Evolutionary conservation across 2,329 filamentous ascomycete genomes (phyloP).

Genomic region (Apiospora aurea): DNA sequence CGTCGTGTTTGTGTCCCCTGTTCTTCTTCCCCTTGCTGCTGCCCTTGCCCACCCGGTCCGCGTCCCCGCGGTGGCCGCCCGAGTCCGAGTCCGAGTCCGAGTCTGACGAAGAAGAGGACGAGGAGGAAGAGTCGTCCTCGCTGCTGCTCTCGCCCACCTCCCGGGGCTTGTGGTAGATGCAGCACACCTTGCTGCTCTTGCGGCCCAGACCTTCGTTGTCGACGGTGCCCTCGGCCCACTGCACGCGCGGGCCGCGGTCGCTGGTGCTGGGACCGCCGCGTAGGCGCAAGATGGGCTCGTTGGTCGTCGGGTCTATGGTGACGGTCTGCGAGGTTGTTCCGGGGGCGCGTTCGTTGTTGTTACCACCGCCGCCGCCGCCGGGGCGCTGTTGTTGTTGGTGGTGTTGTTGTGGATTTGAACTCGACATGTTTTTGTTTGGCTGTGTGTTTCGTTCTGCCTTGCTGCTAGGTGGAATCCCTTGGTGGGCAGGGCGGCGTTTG

Average conservation of each 20-base stretch:
- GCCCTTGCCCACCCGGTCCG: constrained; percentile 12
- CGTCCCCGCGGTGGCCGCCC: constrained; percentile 41
- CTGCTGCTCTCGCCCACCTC: constrained; percentile 83
- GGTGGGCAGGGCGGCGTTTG: neutral
- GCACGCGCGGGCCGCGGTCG: constrained; percentile 67
- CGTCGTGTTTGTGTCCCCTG: constrained; percentile 31
- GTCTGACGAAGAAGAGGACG: constrained; percentile 57
- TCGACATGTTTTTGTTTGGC: neutral
- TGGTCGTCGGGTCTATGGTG: constrained; percentile 4
- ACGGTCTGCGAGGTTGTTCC: constrained; percentile 19
- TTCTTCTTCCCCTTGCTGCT: constrained; percentile 27
- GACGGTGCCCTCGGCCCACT: constrained; percentile 91
- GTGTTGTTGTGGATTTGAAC: neutral
- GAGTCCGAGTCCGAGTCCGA: constrained; percentile 64
- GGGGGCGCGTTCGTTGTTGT: neutral
- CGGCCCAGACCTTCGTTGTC: constrained; percentile 95
- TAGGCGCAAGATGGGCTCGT: constrained; percentile 55
- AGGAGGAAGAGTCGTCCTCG: constrained; percentile 66
- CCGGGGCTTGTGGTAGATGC: constrained; percentile 92
- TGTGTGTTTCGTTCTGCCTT: neutral
- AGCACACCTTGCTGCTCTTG: constrained; percentile 99
- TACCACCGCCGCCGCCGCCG: neutral
- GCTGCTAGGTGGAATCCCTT: neutral
- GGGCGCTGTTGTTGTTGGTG: neutral
- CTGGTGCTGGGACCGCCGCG: constrained; percentile 53